These are phyloP conservation scores for Heterobasidion annosum DNA, from an alignment of 1,284 basidiomycete genomes.

Conservation along the genomic window DNA sequence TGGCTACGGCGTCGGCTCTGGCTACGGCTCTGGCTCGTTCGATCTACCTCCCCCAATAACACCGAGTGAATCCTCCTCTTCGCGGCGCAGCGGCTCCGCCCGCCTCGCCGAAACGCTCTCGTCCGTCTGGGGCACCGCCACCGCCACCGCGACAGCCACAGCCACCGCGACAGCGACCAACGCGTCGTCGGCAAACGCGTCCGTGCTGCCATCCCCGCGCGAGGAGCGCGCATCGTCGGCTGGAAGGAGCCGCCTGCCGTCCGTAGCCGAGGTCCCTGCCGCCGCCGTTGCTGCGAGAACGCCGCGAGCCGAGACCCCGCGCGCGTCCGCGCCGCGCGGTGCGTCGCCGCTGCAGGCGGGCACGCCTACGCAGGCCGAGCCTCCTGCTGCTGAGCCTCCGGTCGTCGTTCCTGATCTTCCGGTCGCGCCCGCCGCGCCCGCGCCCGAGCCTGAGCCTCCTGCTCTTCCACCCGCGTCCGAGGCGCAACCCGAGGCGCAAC, in stretches of 20 bases:
- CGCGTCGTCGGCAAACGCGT: slow-evolving; percentile 14
- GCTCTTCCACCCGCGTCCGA: slow-evolving; percentile 4
- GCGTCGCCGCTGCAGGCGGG: neutral
- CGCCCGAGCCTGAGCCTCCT: neutral
- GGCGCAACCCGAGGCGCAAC: neutral
- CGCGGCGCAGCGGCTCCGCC: slow-evolving; percentile 20
- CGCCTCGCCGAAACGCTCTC: slow-evolving; percentile 20
- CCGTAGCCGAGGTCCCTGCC: slow-evolving; percentile 8
- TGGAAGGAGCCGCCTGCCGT: slow-evolving; percentile 5
- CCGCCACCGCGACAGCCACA: slow-evolving; percentile 9
- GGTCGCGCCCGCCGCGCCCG: neutral
- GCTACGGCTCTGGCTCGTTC: slow-evolving; percentile 4
- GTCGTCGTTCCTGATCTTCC: slow-evolving; percentile 4
- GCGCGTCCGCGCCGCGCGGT: slow-evolving; percentile 1
- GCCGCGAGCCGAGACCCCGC: slow-evolving; percentile 10
- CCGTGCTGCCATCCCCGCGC: slow-evolving; percentile 14
- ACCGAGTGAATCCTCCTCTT: slow-evolving; percentile 19
- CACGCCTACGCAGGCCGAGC: neutral
- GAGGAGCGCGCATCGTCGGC: slow-evolving; percentile 3
- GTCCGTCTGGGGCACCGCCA: slow-evolving; percentile 21
- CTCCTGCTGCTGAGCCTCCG: neutral
- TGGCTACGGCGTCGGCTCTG: neutral
- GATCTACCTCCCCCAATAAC: slow-evolving; percentile 12
- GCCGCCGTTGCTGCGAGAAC: slow-evolving; percentile 1
- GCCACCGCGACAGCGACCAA: slow-evolving; percentile 11